Evolutionary conservation across 108 stramenopile genomes (phyloP).

Genomic region (Cyclotella cryptica): DNA sequence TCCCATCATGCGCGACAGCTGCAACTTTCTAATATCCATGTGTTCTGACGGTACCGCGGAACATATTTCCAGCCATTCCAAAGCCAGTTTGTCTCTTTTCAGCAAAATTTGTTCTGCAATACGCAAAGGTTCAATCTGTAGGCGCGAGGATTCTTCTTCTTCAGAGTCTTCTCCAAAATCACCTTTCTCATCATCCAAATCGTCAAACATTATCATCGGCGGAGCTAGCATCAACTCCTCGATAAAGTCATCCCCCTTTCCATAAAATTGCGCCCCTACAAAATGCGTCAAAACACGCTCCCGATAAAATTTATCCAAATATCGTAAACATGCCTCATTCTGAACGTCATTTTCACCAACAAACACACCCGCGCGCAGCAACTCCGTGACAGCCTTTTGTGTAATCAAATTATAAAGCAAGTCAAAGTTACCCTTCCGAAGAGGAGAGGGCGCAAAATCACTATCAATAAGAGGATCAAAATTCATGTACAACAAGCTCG

Average conservation of each 20-base stretch:
- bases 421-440: conserved; percentile 84
- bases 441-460: conserved; percentile 58
- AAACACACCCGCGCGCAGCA: conserved; percentile 51
- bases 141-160: conserved; percentile 3
- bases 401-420: conserved; percentile 66
- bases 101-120: conserved; percentile 70
- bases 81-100: conserved; percentile 60
- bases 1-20: conserved; percentile 55
- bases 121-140: conserved; percentile 64
- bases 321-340: conserved; percentile 41
- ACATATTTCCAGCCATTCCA: conserved; percentile 68
- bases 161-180: not conserved
- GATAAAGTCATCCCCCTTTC: conserved; percentile 80
- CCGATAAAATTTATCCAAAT: conserved; percentile 59
- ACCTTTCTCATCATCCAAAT: conserved; percentile 23
- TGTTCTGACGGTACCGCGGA: conserved; percentile 58
- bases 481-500: conserved; percentile 38
- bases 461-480: conserved; percentile 43
- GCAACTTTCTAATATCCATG: conserved; percentile 62
- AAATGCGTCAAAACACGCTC: conserved; percentile 60
- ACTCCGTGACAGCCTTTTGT: conserved; percentile 66
- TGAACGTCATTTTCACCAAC: conserved; percentile 29
- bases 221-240: conserved; percentile 62
- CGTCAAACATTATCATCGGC: conserved; percentile 43
- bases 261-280: conserved; percentile 68